Conservation (phyloP, 2,329 filamentous ascomycete genomes). For the Periconia digitata region DNA sequence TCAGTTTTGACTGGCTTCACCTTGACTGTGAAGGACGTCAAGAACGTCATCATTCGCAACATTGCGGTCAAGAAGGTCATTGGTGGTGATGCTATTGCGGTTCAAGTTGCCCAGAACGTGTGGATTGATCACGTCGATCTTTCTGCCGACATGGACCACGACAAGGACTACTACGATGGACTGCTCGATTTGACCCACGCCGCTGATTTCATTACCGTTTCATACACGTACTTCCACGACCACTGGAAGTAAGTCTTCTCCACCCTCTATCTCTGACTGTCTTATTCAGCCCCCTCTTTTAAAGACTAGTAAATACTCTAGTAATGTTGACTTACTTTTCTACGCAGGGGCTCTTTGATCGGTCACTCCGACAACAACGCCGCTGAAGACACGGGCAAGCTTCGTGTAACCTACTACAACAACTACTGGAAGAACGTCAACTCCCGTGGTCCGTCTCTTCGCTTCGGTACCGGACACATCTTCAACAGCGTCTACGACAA, state of each 20-base stretch:
- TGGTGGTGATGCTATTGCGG: conserved; percentile 55
- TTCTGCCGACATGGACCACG: conserved; percentile 59
- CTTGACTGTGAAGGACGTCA: conserved; percentile 50
- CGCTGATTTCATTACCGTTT: conserved; percentile 62
- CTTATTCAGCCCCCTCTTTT: background rate
- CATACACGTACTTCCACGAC: conserved; percentile 56
- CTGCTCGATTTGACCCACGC: conserved; percentile 66
- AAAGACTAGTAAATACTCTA: no score
- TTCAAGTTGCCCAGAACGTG: conserved; percentile 53
- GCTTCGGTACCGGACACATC: conserved; percentile 67
- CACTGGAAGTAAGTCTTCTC: conserved; percentile 56
- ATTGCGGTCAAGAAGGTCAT: conserved; percentile 55
- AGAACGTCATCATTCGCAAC: conserved; percentile 62
- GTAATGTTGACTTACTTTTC: background rate
- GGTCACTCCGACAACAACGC: conserved; percentile 63
- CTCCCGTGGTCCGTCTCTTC: conserved; percentile 63
- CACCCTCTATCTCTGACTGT: background rate
- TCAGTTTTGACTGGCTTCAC: conserved; percentile 49
- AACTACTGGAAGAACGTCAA: conserved; percentile 68
- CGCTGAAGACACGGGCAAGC: conserved; percentile 61
- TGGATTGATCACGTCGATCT: conserved; percentile 72
- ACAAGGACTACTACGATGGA: conserved; percentile 72
- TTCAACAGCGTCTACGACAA: conserved; percentile 55
- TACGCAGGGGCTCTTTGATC: conserved; percentile 50
- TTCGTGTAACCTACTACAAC: conserved; percentile 66